Evolutionary conservation across 2,329 filamentous ascomycete genomes (phyloP), one percentile per base, ranked within the genome.

Genomic region (Ophiobolus disseminans): DNA sequence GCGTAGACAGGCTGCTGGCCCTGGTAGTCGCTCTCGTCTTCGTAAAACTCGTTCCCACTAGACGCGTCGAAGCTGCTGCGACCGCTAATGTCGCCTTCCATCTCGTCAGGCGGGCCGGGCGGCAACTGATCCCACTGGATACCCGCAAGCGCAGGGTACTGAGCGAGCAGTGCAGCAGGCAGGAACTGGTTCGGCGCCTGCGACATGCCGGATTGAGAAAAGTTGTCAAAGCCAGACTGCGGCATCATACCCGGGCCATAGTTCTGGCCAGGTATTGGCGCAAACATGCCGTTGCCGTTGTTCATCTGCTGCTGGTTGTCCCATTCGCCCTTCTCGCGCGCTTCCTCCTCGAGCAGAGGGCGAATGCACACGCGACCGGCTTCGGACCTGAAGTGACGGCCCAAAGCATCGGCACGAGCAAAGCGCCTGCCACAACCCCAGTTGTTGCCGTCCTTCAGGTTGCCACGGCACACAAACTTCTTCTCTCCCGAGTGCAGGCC

Each of bases 281-380:
- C 55, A 43, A 67, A 73, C 63, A 71, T 72, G 60, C 62, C 63
- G 41, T 72, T 86, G 80, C 76, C 62, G 28, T 65, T 68, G 45
- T 62, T 62, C 57, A 88, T 83, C 65, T 91, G 87, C 69, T 91
- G 73, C 53, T 77, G 73, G 44, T 73, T 68, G 5, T 69, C 66
- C 74, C 88, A 71, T 87, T 82, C 88, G 21, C 82, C 78, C 37
- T 88, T 86, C 65, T 95, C 89, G 25, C 91, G 82, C 65, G 91
- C 88, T 77, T 99, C 94, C 75, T 99, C 94, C 57, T 99, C 94
- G 1, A 99, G 82, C 10, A 99, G 78, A n/a, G 94, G 92, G 63
- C 96, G 96, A 75, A 99, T 99, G 69, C 94, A 99, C 43, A 97
- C 90, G 23, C 94, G 85, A 5, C 94, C 94, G 2, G 94, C 94